Evolutionary conservation across 108 stramenopile genomes (phyloP), one percentile per base, ranked within the genome.

Genomic region (Poteriospumella lacustris): DNA sequence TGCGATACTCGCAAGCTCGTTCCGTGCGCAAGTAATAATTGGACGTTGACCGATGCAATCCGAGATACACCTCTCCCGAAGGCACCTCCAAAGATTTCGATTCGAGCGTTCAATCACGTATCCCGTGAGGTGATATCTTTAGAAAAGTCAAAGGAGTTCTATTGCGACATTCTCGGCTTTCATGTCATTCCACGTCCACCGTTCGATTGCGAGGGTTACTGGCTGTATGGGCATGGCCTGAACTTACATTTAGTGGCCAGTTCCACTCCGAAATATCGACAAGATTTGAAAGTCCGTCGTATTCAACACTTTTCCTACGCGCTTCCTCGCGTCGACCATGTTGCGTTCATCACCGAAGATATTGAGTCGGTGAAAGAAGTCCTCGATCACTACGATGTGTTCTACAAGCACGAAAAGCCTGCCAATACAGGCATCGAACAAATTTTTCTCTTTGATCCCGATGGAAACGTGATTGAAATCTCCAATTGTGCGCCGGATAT

Each of bases 361-460:
- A 29, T 70, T 1, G 38, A 70, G 24, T 1, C 15, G 33, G 40
- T 78, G 34, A 19, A 62, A 24, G 33, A 42, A 12, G n/a, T 31
- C 28, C 43, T 78, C 5, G 59, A 62, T 3, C 28, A 68, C 2
- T 24, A 64, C 5, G 2, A 12, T 2, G 78, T 78, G n/a, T 78
- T 43, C 26, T 78, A 78, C 59, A 78, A 78, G n/a, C 60, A 36
- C 12, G 52, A 24, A 12, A 28, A 33, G 2, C 58, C 59, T 58
- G n/a, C 58, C 39, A 39, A 70, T 3, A 78, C 78, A 19, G 58
- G 58, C 41, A 62, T 78, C 2, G 24, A 43, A 19, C 78, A 78
- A 68, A 68, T 78, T 5, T 78, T 78, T 58, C 68, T 78, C 12
- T 78, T 78, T 58, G 78, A 78, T 58, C 78, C 78, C 24, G 78